Percentiles rank a stretch among this genome's conserved stretches.
Evolutionary conservation across 148 eudicot species (phyloP).

Genomic region (Cornus kousa): DNA sequence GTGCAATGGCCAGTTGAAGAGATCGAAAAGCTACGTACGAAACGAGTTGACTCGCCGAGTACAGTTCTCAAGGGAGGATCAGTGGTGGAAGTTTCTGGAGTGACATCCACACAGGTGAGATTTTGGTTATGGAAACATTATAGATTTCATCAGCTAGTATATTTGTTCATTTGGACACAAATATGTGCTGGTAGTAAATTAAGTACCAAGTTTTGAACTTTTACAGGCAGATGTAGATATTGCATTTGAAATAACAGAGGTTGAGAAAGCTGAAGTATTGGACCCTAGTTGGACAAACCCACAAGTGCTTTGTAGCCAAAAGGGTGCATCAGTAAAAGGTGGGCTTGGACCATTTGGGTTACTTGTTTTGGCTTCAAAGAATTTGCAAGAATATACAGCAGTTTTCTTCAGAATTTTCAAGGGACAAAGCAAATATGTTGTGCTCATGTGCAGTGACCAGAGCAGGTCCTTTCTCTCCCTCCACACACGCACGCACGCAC

Average conservation of each 20-base stretch:
- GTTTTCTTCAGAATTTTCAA: constrained; percentile 65
- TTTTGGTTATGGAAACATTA: neutral
- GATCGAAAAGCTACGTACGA: constrained; percentile 36
- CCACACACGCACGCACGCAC: no score
- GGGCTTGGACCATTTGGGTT: constrained; percentile 75
- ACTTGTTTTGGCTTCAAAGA: constrained; percentile 58
- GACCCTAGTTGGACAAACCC: constrained; percentile 51
- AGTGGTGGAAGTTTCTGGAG: constrained; percentile 29
- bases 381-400: constrained; percentile 61
- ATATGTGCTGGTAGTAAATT: no score
- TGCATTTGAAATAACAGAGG: constrained; percentile 39
- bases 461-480: constrained; percentile 35
- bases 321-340: constrained; percentile 46
- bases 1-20: constrained; percentile 65
- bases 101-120: constrained; percentile 54
- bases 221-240: constrained; percentile 63
- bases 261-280: constrained; percentile 40
- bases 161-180: neutral
- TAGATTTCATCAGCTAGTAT: neutral
- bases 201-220: neutral
- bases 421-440: constrained; percentile 27
- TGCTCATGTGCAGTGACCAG: constrained; percentile 75
- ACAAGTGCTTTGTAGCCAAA: constrained; percentile 46
- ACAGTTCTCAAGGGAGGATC: constrained; percentile 35
- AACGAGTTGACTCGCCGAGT: constrained; percentile 11